Percentiles rank a stretch among this genome's conserved stretches.
Evolutionary conservation across 2,329 filamentous ascomycete genomes (phyloP).

Genomic region (Botrytis byssoidea): DNA sequence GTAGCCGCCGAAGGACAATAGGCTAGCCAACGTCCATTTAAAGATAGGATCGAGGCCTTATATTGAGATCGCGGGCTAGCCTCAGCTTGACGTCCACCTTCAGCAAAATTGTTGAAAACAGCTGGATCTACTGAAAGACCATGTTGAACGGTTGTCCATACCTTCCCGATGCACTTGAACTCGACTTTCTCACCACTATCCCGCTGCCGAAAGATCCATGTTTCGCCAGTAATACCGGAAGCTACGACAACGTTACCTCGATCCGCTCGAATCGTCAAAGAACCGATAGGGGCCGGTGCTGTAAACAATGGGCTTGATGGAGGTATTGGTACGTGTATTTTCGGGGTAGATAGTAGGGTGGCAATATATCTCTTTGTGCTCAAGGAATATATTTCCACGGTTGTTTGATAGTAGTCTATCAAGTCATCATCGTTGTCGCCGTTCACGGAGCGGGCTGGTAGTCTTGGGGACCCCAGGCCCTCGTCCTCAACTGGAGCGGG

Average conservation of each 20-base stretch:
- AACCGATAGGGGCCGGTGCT: conserved; percentile 68
- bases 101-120: conserved; percentile 26
- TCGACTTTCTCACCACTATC: not conserved
- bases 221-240: conserved; percentile 82
- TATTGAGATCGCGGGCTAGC: conserved; percentile 43
- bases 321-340: conserved; percentile 57
- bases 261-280: conserved; percentile 71
- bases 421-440: conserved; percentile 32
- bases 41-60: conserved; percentile 64
- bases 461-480: conserved; percentile 40
- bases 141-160: conserved; percentile 85
- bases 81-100: conserved; percentile 41
- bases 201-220: conserved; percentile 68
- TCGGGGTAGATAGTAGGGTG: conserved; percentile 69
- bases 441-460: conserved; percentile 40
- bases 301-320: conserved; percentile 62
- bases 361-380: conserved; percentile 69
- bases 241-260: conserved; percentile 69
- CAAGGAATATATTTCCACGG: conserved; percentile 85
- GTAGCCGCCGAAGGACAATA: conserved; percentile 71
- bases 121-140: conserved; percentile 44
- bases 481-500: conserved; percentile 28
- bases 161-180: conserved; percentile 58
- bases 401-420: conserved; percentile 74
- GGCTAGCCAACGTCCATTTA: conserved; percentile 74